These are phyloP conservation scores for Sarcodon sp. DNA, from an alignment of 768 basidiomycete species.

Conservation along the genomic window DNA sequence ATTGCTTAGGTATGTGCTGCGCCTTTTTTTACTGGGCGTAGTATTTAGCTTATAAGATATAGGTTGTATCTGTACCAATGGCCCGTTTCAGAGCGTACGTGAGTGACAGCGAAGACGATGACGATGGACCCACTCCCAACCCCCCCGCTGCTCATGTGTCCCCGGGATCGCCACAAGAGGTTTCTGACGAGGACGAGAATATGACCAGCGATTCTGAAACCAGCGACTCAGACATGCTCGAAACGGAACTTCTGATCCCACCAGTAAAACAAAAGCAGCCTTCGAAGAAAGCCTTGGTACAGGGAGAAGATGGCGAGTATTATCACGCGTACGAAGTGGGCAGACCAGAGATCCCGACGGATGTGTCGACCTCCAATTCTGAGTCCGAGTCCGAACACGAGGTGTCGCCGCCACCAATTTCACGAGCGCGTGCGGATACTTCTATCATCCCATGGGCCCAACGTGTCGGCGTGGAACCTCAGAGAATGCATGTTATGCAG, in stretches of 20 bases:
- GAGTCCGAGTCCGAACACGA: constrained; percentile 16
- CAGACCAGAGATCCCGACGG: background rate
- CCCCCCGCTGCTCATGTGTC: constrained; percentile 9
- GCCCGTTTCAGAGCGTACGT: constrained; percentile 56
- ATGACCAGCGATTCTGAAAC: background rate
- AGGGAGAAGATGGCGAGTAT: background rate
- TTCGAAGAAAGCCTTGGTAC: background rate
- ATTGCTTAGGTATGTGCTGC: too few relatives aligned
- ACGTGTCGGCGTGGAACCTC: constrained; percentile 66
- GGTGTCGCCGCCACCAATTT: constrained; percentile 4
- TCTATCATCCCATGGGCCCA: constrained; percentile 61
- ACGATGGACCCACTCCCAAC: constrained; percentile 14
- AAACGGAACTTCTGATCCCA: constrained; percentile 11
- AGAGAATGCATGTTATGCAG: constrained; percentile 91
- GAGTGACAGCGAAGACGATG: constrained; percentile 44
- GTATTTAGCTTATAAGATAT: too few relatives aligned
- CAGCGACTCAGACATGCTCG: background rate
- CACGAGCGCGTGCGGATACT: constrained; percentile 21
- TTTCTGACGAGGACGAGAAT: constrained; percentile 13
- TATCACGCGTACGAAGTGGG: background rate
- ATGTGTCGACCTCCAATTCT: constrained; percentile 11
- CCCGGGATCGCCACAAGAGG: constrained; percentile 15
- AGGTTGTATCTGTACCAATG: constrained; percentile 22
- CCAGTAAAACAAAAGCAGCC: background rate
- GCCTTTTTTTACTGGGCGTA: too few relatives aligned